Evolutionary conservation across 148 eudicot genomes (phyloP).

Genomic region (Silene latifolia): DNA sequence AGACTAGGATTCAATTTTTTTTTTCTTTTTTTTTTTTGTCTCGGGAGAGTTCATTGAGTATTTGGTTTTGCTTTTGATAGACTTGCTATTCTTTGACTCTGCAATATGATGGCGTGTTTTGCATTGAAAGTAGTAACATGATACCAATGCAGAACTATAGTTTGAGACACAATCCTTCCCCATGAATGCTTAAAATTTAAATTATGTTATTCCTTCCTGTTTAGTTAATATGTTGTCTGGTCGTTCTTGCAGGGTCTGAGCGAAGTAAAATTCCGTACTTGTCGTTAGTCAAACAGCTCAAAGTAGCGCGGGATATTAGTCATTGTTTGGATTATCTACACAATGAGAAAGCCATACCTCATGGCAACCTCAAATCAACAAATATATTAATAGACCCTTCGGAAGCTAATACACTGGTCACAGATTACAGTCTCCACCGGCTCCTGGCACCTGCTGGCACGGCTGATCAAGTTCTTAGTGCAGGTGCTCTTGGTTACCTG

Average conservation of each 20-base stretch:
- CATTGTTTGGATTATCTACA: slow-evolving; percentile 63
- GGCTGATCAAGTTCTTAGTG: slow-evolving; percentile 60
- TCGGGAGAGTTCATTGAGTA: background rate
- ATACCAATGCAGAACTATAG: too few species aligned
- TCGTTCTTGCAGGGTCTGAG: slow-evolving; percentile 37
- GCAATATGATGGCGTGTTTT: background rate
- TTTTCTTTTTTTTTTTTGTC: too few species aligned
- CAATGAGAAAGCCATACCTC: slow-evolving; percentile 59
- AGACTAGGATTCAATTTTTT: too few species aligned
- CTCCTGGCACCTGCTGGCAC: slow-evolving; percentile 57
- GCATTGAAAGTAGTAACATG: background rate
- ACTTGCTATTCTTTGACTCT: too few species aligned
- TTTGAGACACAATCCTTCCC: too few species aligned
- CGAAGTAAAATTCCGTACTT: slow-evolving; percentile 32
- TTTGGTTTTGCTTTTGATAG: background rate
- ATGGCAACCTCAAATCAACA: slow-evolving; percentile 75
- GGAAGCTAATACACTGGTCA: slow-evolving; percentile 31
- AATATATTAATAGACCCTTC: slow-evolving; percentile 50
- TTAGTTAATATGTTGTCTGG: background rate
- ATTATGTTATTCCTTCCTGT: background rate
- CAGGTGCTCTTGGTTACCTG: slow-evolving; percentile 60
- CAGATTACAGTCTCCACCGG: slow-evolving; percentile 72
- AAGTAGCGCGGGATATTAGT: slow-evolving; percentile 46
- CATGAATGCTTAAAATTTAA: background rate
- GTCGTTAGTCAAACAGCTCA: slow-evolving; percentile 42